Conservation (phyloP, 495 filamentous ascomycete genomes). For the Penicillium dipodomyicola region DNA sequence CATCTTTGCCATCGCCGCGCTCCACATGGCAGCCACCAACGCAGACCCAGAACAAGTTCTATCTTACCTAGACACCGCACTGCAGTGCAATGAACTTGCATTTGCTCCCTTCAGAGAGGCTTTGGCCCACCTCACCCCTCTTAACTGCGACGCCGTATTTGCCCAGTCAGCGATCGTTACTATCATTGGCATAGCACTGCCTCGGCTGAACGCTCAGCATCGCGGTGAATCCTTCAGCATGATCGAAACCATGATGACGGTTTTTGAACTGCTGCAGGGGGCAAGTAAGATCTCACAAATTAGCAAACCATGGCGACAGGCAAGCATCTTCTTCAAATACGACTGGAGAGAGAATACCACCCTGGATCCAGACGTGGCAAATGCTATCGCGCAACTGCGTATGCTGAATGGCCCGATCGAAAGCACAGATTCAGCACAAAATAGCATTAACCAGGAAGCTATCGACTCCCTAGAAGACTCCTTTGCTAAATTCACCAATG, state of each 20-base stretch:
- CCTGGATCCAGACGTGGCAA: constrained; percentile 2
- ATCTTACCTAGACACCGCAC: constrained; percentile 36
- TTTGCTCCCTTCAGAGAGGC: constrained; percentile 30
- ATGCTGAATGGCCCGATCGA: background rate
- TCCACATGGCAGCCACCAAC: constrained; percentile 36
- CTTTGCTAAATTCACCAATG: background rate
- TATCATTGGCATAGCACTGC: constrained; percentile 32
- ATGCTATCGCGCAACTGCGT: background rate
- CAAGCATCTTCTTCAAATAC: constrained; percentile 2
- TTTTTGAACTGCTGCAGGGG: constrained; percentile 13
- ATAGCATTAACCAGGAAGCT: constrained; percentile 1
- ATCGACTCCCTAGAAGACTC: constrained; percentile 4
- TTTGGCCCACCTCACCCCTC: constrained; percentile 29
- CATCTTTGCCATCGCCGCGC: constrained; percentile 42
- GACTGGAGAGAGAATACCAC: background rate
- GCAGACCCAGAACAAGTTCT: constrained; percentile 28
- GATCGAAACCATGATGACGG: constrained; percentile 7
- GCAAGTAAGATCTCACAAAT: constrained; percentile 4
- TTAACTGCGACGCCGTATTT: constrained; percentile 37
- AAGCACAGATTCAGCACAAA: background rate
- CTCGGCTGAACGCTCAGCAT: constrained; percentile 21
- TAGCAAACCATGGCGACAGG: constrained; percentile 2
- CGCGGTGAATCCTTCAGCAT: constrained; percentile 4
- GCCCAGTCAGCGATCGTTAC: constrained; percentile 41
- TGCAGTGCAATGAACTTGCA: constrained; percentile 39